phyloP scores from a whole-genome alignment of 2,329 filamentous ascomycete genomes.

The Fusarium cyanostomum region DNA sequence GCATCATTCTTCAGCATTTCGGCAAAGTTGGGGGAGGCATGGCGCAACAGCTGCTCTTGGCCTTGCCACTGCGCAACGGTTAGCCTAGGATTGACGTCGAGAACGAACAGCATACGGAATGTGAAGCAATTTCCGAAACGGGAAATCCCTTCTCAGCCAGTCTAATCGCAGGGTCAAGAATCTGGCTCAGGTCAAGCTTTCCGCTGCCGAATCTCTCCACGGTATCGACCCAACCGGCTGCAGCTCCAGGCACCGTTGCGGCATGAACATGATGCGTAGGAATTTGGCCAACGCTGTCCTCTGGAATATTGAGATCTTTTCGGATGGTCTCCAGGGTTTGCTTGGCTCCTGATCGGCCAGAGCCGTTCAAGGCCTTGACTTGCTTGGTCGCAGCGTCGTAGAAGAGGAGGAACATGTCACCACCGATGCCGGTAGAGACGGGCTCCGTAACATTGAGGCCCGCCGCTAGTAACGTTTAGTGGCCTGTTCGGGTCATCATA shows the following conservation, averaged over 20 bases:
- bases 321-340: conserved; percentile 76
- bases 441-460: conserved; percentile 95
- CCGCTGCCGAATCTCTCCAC: conserved; percentile 90
- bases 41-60: conserved; percentile 70
- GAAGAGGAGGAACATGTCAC: conserved; percentile 96
- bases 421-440: conserved; percentile 91
- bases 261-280: conserved; percentile 81
- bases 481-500: rapidly evolving
- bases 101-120: conserved; percentile 63
- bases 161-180: conserved; percentile 84
- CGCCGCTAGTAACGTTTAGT: conserved; percentile 67
- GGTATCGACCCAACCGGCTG: conserved; percentile 93
- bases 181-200: conserved; percentile 77
- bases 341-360: conserved; percentile 79
- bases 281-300: conserved; percentile 67
- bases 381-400: conserved; percentile 85
- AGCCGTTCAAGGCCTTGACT: conserved; percentile 89
- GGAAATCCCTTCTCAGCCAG: conserved; percentile 90
- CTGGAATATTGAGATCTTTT: conserved; percentile 71
- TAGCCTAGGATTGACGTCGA: not conserved
- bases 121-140: conserved; percentile 80
- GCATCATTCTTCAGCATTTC: conserved; percentile 89
- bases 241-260: conserved; percentile 87
- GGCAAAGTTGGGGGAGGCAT: conserved; percentile 83
- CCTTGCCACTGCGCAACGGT: conserved; percentile 71